These are phyloP conservation scores for Nakazawaea ishiwadae DNA, from an alignment of 805 yeast genomes.

Conservation along the genomic window DNA sequence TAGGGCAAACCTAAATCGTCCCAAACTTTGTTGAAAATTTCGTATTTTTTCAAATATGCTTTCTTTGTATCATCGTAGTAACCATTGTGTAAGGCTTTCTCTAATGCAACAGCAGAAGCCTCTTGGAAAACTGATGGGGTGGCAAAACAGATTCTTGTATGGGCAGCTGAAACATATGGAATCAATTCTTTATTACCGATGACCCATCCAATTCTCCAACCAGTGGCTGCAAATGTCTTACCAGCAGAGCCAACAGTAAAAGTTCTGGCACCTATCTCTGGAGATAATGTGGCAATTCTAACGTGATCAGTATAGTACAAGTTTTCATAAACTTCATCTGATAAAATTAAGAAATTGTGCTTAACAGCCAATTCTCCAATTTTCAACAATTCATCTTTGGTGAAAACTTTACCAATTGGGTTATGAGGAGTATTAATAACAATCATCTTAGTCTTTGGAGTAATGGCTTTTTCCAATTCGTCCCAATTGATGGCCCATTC, in stretches of 20 bases:
- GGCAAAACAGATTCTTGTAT: conserved; percentile 89
- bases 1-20: conserved; percentile 88
- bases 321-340: conserved; percentile 96
- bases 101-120: conserved; percentile 79
- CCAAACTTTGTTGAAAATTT: conserved; percentile 68
- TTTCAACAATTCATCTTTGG: conserved; percentile 62
- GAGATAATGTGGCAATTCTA: conserved; percentile 77
- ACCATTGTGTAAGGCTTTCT: conserved; percentile 50
- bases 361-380: conserved; percentile 84
- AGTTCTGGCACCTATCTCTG: conserved; percentile 75
- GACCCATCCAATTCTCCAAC: conserved; percentile 98
- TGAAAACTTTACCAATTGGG: conserved; percentile 90
- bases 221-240: conserved; percentile 97
- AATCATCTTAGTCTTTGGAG: conserved; percentile 75
- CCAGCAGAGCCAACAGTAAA: conserved; percentile 97
- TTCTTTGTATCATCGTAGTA: conserved; percentile 70
- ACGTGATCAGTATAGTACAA: conserved; percentile 72
- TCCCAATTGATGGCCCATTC: conserved; percentile 88
- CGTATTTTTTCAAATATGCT: conserved; percentile 67
- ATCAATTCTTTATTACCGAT: conserved; percentile 82
- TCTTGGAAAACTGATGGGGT: conserved; percentile 91
- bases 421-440: conserved; percentile 94
- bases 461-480: conserved; percentile 67
- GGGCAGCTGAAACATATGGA: conserved; percentile 81
- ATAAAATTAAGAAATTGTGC: conserved; percentile 73